Evolutionary conservation across 1,284 basidiomycete genomes (phyloP).

Genomic region (Entoloma clypeatum): DNA sequence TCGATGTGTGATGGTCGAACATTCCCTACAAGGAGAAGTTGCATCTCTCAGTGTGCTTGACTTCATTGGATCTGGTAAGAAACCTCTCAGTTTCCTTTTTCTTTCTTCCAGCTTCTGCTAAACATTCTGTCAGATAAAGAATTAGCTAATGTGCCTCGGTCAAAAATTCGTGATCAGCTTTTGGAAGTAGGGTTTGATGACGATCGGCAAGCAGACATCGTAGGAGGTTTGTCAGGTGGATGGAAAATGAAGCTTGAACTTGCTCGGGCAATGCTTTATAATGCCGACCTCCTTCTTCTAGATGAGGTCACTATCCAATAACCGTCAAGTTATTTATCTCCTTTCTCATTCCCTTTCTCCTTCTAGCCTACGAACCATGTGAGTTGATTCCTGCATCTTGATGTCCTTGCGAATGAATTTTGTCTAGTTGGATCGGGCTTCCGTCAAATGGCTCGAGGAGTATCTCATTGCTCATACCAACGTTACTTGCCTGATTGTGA

Average conservation of each 20-base stretch:
- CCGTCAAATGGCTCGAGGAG: constrained; percentile 92
- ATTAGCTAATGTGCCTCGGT: constrained; percentile 54
- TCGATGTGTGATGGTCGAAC: constrained; percentile 93
- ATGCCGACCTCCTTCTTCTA: constrained; percentile 90
- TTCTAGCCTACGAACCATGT: constrained; percentile 88
- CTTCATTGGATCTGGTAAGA: constrained; percentile 80
- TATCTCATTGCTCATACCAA: constrained; percentile 81
- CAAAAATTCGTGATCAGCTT: constrained; percentile 77
- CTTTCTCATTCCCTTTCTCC: constrained; percentile 14
- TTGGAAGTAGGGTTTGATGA: constrained; percentile 91
- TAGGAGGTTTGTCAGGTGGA: constrained; percentile 92
- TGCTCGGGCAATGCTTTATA: constrained; percentile 93
- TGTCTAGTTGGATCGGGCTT: constrained; percentile 76
- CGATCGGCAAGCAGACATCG: constrained; percentile 78
- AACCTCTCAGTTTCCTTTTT: background rate
- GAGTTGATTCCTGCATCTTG: constrained; percentile 24
- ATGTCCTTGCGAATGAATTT: background rate
- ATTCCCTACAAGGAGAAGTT: constrained; percentile 92
- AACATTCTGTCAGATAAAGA: constrained; percentile 45
- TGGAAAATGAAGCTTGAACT: constrained; percentile 99
- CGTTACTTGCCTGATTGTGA: constrained; percentile 92
- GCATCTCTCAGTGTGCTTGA: constrained; percentile 78
- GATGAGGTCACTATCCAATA: constrained; percentile 55
- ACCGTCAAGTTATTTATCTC: constrained; percentile 1
- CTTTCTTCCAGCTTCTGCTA: background rate